Percentiles rank a stretch among this genome's conserved stretches.
phyloP scores from a whole-genome alignment of 345 rosid genomes.

The Citrus mangshanensis region DNA sequence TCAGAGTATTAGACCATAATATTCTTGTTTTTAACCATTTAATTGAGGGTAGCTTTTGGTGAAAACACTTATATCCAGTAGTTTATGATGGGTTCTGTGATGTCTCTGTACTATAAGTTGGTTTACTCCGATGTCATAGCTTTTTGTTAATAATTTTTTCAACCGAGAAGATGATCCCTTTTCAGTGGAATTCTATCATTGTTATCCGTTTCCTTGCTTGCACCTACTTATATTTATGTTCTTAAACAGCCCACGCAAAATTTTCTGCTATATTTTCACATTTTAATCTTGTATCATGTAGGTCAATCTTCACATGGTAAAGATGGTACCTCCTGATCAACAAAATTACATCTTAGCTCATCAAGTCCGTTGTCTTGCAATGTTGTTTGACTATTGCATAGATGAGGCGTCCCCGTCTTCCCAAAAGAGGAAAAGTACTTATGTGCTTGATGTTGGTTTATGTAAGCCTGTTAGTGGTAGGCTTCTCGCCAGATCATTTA shows the following conservation, averaged over 20 bases:
- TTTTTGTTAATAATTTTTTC: neutral
- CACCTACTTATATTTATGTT: neutral
- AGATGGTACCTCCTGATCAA: conserved; percentile 58
- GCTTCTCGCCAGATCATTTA: conserved; percentile 73
- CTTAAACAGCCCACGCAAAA: neutral
- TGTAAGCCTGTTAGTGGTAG: conserved; percentile 72
- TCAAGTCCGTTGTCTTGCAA: conserved; percentile 72
- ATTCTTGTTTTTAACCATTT: neutral
- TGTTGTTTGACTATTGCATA: conserved; percentile 75
- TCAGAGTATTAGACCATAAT: neutral
- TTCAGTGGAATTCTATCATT: neutral
- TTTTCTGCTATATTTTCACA: neutral
- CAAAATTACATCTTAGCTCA: conserved; percentile 62
- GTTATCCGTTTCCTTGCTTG: neutral
- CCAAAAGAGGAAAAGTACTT: conserved; percentile 49
- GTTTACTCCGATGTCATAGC: neutral
- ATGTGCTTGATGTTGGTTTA: conserved; percentile 70
- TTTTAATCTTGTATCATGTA: conserved; percentile 23
- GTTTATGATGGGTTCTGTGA: neutral
- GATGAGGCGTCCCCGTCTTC: conserved; percentile 55
- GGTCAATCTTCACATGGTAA: conserved; percentile 81
- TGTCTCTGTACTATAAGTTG: neutral
- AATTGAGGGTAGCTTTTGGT: neutral
- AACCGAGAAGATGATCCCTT: neutral
- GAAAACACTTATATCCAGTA: neutral